phyloP scores from a whole-genome alignment of 2,329 filamentous ascomycete species.

The Ophioceras dolichostomum region DNA sequence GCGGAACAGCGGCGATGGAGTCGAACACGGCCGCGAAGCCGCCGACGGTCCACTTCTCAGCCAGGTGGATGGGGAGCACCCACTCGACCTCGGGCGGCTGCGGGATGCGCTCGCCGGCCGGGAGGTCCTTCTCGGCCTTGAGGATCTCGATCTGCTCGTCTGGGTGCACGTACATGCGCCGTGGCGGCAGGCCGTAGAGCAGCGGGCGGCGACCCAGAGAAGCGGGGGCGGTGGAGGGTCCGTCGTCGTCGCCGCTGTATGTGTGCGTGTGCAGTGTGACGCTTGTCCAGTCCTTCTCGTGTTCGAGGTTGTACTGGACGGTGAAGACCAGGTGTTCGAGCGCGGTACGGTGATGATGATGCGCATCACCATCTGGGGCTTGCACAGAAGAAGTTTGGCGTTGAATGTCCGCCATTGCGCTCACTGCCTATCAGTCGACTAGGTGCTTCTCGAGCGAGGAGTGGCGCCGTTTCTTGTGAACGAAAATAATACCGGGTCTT shows the following conservation, averaged over 20 bases:
- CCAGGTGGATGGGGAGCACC: constrained; percentile 62
- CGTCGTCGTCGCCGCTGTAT: constrained; percentile 8
- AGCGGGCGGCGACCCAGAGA: constrained; percentile 40
- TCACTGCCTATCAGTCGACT: too few relatives aligned
- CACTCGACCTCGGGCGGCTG: constrained; percentile 55
- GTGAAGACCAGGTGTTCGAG: constrained; percentile 36
- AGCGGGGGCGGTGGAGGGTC: constrained; percentile 20
- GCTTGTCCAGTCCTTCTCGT: constrained; percentile 64
- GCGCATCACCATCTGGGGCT: too few relatives aligned
- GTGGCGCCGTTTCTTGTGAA: too few relatives aligned
- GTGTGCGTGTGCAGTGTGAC: constrained; percentile 43
- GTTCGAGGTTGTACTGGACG: constrained; percentile 57
- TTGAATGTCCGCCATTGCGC: too few relatives aligned
- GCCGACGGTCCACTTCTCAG: constrained; percentile 59
- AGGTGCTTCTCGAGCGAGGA: too few relatives aligned
- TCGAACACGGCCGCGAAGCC: constrained; percentile 61
- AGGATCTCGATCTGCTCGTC: constrained; percentile 70
- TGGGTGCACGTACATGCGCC: constrained; percentile 64
- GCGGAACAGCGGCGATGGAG: constrained; percentile 35
- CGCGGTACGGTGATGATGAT: constrained; percentile 6
- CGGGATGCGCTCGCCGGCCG: constrained; percentile 27
- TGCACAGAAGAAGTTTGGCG: too few relatives aligned
- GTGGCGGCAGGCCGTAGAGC: constrained; percentile 61
- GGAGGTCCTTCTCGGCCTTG: constrained; percentile 40
- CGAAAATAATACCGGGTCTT: too few relatives aligned